Evolutionary conservation across 2,329 filamentous ascomycete species (phyloP).

Genomic region (Fusarium avenaceum): DNA sequence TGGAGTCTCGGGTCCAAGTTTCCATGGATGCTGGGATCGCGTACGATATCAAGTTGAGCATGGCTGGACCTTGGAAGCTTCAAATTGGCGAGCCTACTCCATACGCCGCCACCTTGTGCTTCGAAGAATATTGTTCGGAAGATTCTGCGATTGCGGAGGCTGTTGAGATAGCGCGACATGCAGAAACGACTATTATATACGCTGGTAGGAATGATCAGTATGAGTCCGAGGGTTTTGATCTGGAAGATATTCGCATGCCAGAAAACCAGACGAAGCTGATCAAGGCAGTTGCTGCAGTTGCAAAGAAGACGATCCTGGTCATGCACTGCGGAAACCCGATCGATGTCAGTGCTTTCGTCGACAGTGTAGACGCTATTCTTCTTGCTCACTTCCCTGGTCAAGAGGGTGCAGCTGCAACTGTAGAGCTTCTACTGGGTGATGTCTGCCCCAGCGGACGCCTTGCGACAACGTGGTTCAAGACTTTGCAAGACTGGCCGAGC

Average conservation of each 20-base stretch:
- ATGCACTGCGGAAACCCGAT: slow-evolving; percentile 36
- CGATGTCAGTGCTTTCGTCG: slow-evolving; percentile 25
- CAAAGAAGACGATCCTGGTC: slow-evolving; percentile 25
- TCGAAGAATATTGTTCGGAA: slow-evolving; percentile 33
- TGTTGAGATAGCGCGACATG: slow-evolving; percentile 10
- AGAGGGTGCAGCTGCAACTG: slow-evolving; percentile 25
- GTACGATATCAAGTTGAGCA: slow-evolving; percentile 19
- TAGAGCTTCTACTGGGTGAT: slow-evolving; percentile 22
- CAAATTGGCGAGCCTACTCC: slow-evolving; percentile 4
- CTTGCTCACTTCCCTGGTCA: slow-evolving; percentile 35
- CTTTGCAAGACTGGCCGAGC: slow-evolving; percentile 27
- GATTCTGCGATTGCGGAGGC: slow-evolving; percentile 18
- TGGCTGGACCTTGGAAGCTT: slow-evolving; percentile 5
- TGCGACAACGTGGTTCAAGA: slow-evolving; percentile 36
- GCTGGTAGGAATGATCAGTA: slow-evolving; percentile 35
- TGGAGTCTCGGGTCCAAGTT: slow-evolving; percentile 26
- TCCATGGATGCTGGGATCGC: slow-evolving; percentile 10
- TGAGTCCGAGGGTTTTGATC: slow-evolving; percentile 36
- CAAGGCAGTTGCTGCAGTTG: slow-evolving; percentile 22
- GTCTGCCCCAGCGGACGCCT: slow-evolving; percentile 27
- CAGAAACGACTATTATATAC: slow-evolving; percentile 26
- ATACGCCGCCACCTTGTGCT: slow-evolving; percentile 29
- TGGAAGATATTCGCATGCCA: slow-evolving; percentile 25
- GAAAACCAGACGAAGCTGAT: slow-evolving; percentile 29
- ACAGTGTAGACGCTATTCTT: slow-evolving; percentile 27